Evolutionary conservation across 495 filamentous ascomycete species (phyloP), one percentile per base, ranked within the genome.

Genomic region (Ascodesmis nigricans): DNA sequence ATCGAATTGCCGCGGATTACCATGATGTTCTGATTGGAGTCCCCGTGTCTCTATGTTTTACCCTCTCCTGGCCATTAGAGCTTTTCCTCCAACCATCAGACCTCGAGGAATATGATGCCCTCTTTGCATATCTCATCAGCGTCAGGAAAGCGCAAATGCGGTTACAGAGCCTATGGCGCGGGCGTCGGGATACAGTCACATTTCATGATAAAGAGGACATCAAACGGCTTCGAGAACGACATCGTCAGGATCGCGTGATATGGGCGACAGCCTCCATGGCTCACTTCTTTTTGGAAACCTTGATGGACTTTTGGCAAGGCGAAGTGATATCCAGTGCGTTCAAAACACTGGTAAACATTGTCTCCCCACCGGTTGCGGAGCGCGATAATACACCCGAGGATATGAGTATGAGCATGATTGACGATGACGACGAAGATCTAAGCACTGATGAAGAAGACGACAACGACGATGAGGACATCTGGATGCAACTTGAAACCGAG

Each of bases 241-340:
- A 62, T 10, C 57, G 58, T 21, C 61, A 66, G 8, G 72, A 91
- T 62, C 62, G 87, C 6, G 73, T 65, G 14, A 64, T 83, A 0
- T 97, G 87, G 84, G 82, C 82, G 2, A 82, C 76, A 1, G 65
- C 71, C 40, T 75, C 75, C 43, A 75, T 78, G 2, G 75, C 78
- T 0, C 62, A 84, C 1, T 91, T 91, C 55, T 75, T 93, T 40
- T 60, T 97, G 2, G 75, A 75, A 1, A 82, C 92, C 41, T 68
- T 75, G 8, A 75, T 80, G 36, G 69, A 66, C 8, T 93, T 87
- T 42, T 72, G 93, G 40, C 82, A 92, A 49, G 79, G 77, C 2
- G 81, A 93, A 51, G 74, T 93, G 1, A 69, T 92, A 11, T 66
- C 73, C 34, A 71, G 71, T 5, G 74, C 78, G 0, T 91, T 52